These are phyloP conservation scores for Drechslera avenae DNA, from an alignment of 2,329 filamentous ascomycete species.

Conservation along the genomic window DNA sequence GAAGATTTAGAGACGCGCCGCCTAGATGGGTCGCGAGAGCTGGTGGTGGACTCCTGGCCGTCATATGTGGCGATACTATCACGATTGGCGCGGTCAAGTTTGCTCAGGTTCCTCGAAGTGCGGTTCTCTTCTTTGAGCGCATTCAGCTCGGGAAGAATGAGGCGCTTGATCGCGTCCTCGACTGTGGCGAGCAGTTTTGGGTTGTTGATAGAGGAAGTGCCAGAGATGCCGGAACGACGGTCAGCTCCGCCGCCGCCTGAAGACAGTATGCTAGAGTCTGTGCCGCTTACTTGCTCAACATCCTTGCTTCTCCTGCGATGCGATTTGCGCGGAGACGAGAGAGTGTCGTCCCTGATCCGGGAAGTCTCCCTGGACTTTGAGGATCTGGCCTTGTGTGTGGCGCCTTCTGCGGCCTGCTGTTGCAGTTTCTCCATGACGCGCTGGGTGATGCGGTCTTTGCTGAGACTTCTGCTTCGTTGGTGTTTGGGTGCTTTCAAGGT, in stretches of 20 bases:
- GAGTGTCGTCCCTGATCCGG: conserved; percentile 36
- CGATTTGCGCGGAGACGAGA: conserved; percentile 40
- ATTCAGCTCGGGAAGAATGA: conserved; percentile 90
- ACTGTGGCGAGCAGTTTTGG: conserved; percentile 89
- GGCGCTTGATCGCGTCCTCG: conserved; percentile 86
- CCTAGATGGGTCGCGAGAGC: conserved; percentile 52
- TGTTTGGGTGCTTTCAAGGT: conserved; percentile 65
- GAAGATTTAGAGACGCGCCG: conserved; percentile 65
- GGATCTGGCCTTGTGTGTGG: conserved; percentile 28
- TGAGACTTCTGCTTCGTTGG: conserved; percentile 66
- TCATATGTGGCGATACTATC: conserved; percentile 54
- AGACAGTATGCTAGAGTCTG: conserved; percentile 67
- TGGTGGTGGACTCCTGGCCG: conserved; percentile 62
- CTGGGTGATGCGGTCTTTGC: conserved; percentile 69
- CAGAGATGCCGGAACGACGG: conserved; percentile 57
- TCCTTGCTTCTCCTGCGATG: conserved; percentile 52
- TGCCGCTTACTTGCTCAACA: conserved; percentile 55
- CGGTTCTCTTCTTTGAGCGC: conserved; percentile 90
- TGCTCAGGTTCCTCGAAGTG: conserved; percentile 71
- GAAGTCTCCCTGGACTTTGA: conserved; percentile 19
- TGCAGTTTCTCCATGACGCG: conserved; percentile 70
- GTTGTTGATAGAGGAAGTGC: conserved; percentile 81
- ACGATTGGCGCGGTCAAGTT: conserved; percentile 65
- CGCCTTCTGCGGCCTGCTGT: conserved; percentile 56
- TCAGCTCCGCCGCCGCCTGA: conserved; percentile 58